These are phyloP conservation scores for Botrytis cinerea DNA, from an alignment of 2,329 filamentous ascomycete genomes.

Conservation along the genomic window DNA sequence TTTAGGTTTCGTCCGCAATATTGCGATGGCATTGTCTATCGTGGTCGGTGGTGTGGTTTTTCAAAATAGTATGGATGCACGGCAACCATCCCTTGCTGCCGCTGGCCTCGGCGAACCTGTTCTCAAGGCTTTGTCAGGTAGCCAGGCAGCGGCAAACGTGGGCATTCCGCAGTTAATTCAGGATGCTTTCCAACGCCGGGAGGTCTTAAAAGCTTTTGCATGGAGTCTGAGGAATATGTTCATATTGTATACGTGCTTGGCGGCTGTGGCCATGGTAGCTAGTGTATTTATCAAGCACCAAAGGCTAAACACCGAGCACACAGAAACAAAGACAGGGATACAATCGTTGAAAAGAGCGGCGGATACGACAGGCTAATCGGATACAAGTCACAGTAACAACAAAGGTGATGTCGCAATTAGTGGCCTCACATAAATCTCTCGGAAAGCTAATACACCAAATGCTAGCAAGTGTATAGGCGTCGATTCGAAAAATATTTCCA, in stretches of 20 bases:
- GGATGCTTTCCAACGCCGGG: conserved; percentile 26
- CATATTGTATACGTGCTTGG: conserved; percentile 33
- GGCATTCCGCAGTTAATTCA: conserved; percentile 45
- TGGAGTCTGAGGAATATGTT: conserved; percentile 35
- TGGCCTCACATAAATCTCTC: neutral
- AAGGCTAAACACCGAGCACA: conserved; percentile 50
- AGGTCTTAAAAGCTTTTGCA: conserved; percentile 30
- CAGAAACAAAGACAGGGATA: conserved; percentile 53
- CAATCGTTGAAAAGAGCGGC: neutral
- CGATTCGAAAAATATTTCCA: neutral
- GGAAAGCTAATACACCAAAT: neutral
- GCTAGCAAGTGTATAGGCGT: neutral
- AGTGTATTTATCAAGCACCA: conserved; percentile 48
- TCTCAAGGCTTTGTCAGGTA: conserved; percentile 41
- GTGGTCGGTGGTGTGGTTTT: conserved; percentile 52
- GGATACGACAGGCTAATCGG: neutral
- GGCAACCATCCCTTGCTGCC: conserved; percentile 25
- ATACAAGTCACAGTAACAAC: neutral
- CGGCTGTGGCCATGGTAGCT: conserved; percentile 42
- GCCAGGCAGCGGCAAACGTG: conserved; percentile 34
- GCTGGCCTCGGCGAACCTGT: conserved; percentile 31
- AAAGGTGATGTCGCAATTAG: neutral
- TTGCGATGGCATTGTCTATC: conserved; percentile 48
- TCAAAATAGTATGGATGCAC: conserved; percentile 46
- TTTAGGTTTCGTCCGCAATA: conserved; percentile 49